Evolutionary conservation across 1,284 basidiomycete species (phyloP).

Genomic region (Moesziomyces parantarcticus): DNA sequence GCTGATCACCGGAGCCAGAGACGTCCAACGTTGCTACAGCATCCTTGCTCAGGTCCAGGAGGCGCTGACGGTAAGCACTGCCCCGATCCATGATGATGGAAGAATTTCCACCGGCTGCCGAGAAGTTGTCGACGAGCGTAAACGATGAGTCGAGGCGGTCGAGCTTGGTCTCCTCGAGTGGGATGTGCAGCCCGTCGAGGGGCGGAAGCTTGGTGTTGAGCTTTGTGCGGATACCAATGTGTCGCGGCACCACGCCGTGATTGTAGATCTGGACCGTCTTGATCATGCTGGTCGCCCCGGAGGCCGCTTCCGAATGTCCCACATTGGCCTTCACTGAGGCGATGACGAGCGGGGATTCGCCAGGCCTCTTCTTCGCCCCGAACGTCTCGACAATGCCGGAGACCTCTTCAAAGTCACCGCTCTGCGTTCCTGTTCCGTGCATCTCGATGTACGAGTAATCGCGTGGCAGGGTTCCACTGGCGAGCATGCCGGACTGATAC

Average conservation of each 20-base stretch:
- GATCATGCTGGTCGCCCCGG: constrained; percentile 48
- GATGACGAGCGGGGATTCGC: constrained; percentile 27
- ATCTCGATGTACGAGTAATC: constrained; percentile 43
- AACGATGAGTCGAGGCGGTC: constrained; percentile 14
- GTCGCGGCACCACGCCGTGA: constrained; percentile 34
- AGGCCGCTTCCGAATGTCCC: constrained; percentile 48
- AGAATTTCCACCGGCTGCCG: constrained; percentile 51
- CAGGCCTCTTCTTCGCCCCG: constrained; percentile 30
- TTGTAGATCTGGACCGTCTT: constrained; percentile 41
- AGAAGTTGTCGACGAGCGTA: constrained; percentile 51
- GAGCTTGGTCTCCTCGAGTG: constrained; percentile 20
- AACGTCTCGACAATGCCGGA: constrained; percentile 54
- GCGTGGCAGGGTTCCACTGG: constrained; percentile 26
- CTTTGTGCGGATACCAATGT: constrained; percentile 49
- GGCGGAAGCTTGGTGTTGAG: constrained; percentile 48
- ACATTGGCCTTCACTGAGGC: constrained; percentile 51
- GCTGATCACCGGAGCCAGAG: not conserved
- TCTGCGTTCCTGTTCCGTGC: constrained; percentile 55
- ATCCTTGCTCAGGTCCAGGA: constrained; percentile 9
- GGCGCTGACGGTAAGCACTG: constrained; percentile 16
- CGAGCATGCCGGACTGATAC: constrained; percentile 40
- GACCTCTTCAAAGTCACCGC: constrained; percentile 49
- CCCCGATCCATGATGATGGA: constrained; percentile 43
- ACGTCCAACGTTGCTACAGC: not conserved
- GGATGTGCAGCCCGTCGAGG: constrained; percentile 40